Conservation (phyloP, 148 eudicot genomes). For the Suaeda aralocaspica region DNA sequence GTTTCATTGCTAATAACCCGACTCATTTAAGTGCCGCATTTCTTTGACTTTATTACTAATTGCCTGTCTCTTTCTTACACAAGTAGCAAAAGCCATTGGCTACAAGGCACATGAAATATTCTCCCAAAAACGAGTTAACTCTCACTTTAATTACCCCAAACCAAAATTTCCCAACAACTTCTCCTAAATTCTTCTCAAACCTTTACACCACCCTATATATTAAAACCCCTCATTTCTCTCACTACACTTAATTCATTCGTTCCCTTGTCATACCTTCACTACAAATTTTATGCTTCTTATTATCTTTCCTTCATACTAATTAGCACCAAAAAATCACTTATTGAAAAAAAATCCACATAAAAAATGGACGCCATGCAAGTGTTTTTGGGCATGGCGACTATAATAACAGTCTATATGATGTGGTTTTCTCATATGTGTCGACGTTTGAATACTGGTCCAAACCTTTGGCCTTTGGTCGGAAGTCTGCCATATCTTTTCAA, state of each 20-base stretch:
- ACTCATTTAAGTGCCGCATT: neutral
- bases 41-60: constrained; percentile 8
- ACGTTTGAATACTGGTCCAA: constrained; percentile 48
- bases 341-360: too few relatives aligned
- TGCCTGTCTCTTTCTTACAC: constrained; percentile 8
- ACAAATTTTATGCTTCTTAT: too few relatives aligned
- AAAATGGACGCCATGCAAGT: constrained; percentile 49
- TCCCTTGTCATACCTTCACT: constrained; percentile 20
- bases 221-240: constrained; percentile 21
- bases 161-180: constrained; percentile 53
- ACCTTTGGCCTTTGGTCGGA: constrained; percentile 63
- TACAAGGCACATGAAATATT: neutral
- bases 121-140: neutral
- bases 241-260: too few relatives aligned
- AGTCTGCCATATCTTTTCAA: constrained; percentile 54
- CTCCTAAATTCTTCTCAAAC: constrained; percentile 35
- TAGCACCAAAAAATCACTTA: too few relatives aligned
- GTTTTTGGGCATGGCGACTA: constrained; percentile 28
- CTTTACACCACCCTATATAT: constrained; percentile 26
- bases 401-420: constrained; percentile 48
- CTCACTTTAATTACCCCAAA: too few relatives aligned
- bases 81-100: neutral
- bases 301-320: neutral
- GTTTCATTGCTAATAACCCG: neutral
- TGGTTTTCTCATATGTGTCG: constrained; percentile 58